Evolutionary conservation across 2,329 filamentous ascomycete species (phyloP).

Genomic region (Cladophialophora chaetospira): DNA sequence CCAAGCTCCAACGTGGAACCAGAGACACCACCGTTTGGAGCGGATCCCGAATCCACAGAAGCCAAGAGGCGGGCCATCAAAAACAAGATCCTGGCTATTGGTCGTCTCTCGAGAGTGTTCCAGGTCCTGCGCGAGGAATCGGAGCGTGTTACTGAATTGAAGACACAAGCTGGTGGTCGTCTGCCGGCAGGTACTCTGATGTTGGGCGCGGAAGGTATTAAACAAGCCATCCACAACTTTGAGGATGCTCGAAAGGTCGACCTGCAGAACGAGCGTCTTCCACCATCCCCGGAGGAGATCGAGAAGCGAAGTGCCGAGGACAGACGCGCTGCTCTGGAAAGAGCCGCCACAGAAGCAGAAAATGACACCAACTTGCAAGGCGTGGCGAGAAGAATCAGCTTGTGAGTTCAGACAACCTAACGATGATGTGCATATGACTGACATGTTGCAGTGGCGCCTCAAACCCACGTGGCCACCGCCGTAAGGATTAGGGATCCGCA

Average conservation of each 20-base stretch:
- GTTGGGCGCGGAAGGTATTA: constrained; percentile 97
- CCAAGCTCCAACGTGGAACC: constrained; percentile 71
- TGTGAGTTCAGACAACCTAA: constrained; percentile 65
- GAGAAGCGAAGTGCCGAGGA: constrained; percentile 79
- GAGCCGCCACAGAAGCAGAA: constrained; percentile 83
- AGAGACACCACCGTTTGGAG: constrained; percentile 68
- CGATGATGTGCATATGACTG: constrained; percentile 16
- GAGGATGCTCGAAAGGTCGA: constrained; percentile 97
- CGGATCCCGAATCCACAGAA: constrained; percentile 83
- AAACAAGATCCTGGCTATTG: constrained; percentile 99
- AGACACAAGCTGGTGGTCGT: constrained; percentile 90
- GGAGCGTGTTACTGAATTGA: constrained; percentile 93
- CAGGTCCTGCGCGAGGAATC: constrained; percentile 97
- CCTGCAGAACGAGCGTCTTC: constrained; percentile 91
- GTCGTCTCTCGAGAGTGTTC: constrained; percentile 94
- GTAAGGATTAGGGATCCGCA: constrained; percentile 22
- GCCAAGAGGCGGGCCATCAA: constrained; percentile 96
- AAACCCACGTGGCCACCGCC: constrained; percentile 29
- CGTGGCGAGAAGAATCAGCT: constrained; percentile 89
- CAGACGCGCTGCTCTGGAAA: constrained; percentile 73
- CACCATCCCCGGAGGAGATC: constrained; percentile 90
- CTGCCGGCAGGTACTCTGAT: constrained; percentile 94
- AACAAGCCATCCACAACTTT: constrained; percentile 95
- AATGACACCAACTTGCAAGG: constrained; percentile 86
- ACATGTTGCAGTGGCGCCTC: constrained; percentile 29